phyloP scores from a whole-genome alignment of 148 eudicot species.

The Vaccinium darrowii region DNA sequence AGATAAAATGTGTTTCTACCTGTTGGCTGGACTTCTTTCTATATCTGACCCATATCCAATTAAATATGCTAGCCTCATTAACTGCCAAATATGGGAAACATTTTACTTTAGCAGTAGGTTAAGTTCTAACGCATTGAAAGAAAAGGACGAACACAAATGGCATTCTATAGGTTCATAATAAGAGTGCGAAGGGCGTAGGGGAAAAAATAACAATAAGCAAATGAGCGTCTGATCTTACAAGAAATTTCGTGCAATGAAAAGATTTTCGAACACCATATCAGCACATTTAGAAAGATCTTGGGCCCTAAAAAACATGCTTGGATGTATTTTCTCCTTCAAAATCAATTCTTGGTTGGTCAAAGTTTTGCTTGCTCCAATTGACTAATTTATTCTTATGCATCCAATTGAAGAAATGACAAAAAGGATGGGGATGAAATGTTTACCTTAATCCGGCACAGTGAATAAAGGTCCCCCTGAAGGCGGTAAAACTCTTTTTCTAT shows the following conservation, averaged over 20 bases:
- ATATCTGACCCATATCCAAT: conserved; percentile 85
- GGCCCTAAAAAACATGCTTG: background rate
- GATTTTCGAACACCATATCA: background rate
- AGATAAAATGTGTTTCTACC: conserved; percentile 38
- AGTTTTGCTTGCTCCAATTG: background rate
- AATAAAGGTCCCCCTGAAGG: conserved; percentile 82
- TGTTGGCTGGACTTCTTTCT: conserved; percentile 92
- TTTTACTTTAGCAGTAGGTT: conserved; percentile 17
- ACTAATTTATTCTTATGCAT: background rate
- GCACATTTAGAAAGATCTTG: background rate
- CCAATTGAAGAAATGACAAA: background rate
- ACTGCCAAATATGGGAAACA: conserved; percentile 50
- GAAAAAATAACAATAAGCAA: background rate
- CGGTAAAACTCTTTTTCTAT: conserved; percentile 88
- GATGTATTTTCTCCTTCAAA: background rate
- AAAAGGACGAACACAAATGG: background rate
- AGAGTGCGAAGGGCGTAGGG: background rate
- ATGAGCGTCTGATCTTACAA: background rate
- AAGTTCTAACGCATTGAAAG: conserved; percentile 9
- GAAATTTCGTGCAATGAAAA: background rate
- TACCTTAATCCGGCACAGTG: conserved; percentile 90
- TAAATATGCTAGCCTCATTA: conserved; percentile 93
- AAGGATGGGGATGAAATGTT: background rate
- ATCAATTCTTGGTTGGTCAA: background rate
- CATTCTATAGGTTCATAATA: background rate